Percentiles rank a stretch among this genome's conserved stretches.
Evolutionary conservation across 2,329 filamentous ascomycete genomes (phyloP).

Genomic region (Botryosphaeria agaves): DNA sequence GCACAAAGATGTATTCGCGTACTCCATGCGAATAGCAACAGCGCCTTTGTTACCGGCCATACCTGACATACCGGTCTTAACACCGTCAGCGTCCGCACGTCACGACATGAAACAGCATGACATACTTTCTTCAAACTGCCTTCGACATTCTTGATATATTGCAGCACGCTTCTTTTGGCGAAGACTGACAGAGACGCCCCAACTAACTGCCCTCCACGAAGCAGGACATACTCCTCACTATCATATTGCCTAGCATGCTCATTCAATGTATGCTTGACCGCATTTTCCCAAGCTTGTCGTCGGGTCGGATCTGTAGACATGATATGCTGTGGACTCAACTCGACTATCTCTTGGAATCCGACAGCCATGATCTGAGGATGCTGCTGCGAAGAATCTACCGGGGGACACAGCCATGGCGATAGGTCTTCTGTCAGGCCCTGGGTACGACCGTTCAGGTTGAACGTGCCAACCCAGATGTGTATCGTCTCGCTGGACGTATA

Average conservation of each 20-base stretch:
- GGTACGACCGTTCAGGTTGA: constrained; percentile 85
- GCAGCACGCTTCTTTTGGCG: constrained; percentile 60
- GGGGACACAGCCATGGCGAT: constrained; percentile 68
- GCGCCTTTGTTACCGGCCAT: constrained; percentile 98
- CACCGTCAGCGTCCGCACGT: neutral
- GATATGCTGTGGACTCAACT: constrained; percentile 91
- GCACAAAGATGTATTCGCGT: constrained; percentile 79
- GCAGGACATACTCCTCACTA: constrained; percentile 67
- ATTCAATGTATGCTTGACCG: constrained; percentile 66
- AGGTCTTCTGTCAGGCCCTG: constrained; percentile 64
- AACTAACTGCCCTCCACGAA: constrained; percentile 85
- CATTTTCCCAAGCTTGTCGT: constrained; percentile 71
- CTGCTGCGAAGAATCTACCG: constrained; percentile 33
- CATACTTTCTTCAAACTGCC: constrained; percentile 74
- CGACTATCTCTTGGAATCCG: constrained; percentile 97
- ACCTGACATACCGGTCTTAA: constrained; percentile 69
- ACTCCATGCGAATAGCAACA: constrained; percentile 90
- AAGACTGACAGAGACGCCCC: constrained; percentile 87
- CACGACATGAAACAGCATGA: neutral
- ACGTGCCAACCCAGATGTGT: constrained; percentile 72
- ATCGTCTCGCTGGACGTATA: constrained; percentile 62
- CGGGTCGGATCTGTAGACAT: constrained; percentile 92
- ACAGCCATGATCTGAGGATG: constrained; percentile 78
- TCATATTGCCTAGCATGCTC: constrained; percentile 44
- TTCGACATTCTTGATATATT: constrained; percentile 88